Base-by-base conservation (phyloP, 2,329 filamentous ascomycete species). In the Xylariaceae sp. region DNA sequence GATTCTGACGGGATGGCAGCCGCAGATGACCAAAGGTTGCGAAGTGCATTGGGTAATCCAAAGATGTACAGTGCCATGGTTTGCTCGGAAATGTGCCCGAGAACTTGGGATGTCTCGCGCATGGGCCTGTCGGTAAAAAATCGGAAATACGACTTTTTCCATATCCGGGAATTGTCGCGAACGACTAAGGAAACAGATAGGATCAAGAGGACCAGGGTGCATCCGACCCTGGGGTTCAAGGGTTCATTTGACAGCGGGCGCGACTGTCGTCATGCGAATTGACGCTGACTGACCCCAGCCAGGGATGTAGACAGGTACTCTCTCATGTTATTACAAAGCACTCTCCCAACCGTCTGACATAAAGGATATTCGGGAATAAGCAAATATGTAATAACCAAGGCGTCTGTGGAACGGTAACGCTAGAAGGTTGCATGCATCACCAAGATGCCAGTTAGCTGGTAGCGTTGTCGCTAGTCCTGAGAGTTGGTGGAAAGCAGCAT, bases 141-240 rank as follows among this genome's bases (percentile, higher is more conserved):
- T 44, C 41, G 17, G 22, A 44, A 41, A 22, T 43, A 6, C 36
- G 27, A 47, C 44, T 56, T 53, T 61, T 57, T 40, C 58, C 54
- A 34, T 33, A 55, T 63, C 42, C 42, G 59, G 61, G 46, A 55
- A 60, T 54, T 55, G 55, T 63, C 58, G 56, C 58, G 58, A 64
- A 54, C 57, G 48, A 43, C 46, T 56, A 42, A 40, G n/a, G n/a
- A n/a, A n/a, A n/a, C n/a, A n/a, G n/a, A n/a, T n/a, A n/a, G n/a
- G n/a, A n/a, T n/a, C n/a, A n/a, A n/a, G n/a, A n/a, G n/a, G n/a
- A 39, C 40, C 42, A 48, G 52, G 48, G 52, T 47, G 38, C 37
- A 44, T 45, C 39, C 46, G 47, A 56, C 55, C 53, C 48, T 42
- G 53, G 53, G 49, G 54, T 53, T 53, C 52, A 50, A 48, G 49